Evolutionary conservation across 306 rosid genomes (phyloP).

Genomic region (Dalbergia cultrata): DNA sequence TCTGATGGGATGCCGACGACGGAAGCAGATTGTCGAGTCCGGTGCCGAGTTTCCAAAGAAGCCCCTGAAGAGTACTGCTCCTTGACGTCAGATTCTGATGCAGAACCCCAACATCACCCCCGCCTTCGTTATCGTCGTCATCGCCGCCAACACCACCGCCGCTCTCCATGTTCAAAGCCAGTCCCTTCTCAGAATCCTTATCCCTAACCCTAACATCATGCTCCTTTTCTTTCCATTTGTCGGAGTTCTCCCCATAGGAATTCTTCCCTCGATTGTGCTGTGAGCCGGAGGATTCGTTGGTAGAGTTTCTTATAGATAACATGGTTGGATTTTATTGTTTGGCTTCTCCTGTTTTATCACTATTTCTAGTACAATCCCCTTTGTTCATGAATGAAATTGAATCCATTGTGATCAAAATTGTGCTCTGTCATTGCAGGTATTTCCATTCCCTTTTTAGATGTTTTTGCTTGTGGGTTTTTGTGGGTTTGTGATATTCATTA

Average conservation of each 20-base stretch:
- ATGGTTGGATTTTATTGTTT: too few relatives aligned
- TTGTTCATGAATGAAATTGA: too few relatives aligned
- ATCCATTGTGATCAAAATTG: too few relatives aligned
- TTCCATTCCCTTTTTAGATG: too few relatives aligned
- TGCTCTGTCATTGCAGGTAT: too few relatives aligned
- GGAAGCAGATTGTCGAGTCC: conserved; percentile 97
- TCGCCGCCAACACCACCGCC: conserved; percentile 57
- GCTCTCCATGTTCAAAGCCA: conserved; percentile 73
- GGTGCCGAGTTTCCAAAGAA: conserved; percentile 90
- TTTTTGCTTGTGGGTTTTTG: too few relatives aligned
- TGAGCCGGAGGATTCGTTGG: conserved; percentile 88
- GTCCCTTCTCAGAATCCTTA: conserved; percentile 64
- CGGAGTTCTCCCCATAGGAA: conserved; percentile 69
- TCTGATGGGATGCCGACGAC: conserved; percentile 83
- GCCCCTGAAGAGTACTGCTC: conserved; percentile 95
- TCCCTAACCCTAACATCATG: conserved; percentile 79
- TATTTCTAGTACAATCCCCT: too few relatives aligned
- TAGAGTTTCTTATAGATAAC: conserved; percentile 38
- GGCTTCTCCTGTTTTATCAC: too few relatives aligned
- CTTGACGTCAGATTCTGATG: conserved; percentile 90
- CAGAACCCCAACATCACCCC: conserved; percentile 78
- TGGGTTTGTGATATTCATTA: too few relatives aligned
- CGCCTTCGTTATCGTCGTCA: conserved; percentile 88
- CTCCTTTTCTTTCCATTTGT: conserved; percentile 92
- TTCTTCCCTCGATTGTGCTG: conserved; percentile 76